Evolutionary conservation across 1,284 basidiomycete genomes (phyloP).

Genomic region (Crepidotus sp.): DNA sequence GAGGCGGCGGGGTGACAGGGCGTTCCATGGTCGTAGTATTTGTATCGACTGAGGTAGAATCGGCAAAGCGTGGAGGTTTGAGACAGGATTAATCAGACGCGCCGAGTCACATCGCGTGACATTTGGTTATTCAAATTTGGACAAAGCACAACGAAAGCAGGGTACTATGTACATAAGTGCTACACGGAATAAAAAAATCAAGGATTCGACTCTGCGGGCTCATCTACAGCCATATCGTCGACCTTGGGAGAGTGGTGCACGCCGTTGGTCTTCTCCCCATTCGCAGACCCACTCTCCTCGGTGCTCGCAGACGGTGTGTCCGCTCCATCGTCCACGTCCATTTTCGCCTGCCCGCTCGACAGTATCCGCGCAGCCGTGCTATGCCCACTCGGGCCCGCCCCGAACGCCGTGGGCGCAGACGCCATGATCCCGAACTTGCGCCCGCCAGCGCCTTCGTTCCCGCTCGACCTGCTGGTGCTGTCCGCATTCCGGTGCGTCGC

Average conservation of each 20-base stretch:
- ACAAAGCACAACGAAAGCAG: not conserved
- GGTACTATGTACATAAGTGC: too few species aligned
- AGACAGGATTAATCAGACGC: not conserved
- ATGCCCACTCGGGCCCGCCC: conserved; percentile 65
- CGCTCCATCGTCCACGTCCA: conserved; percentile 35
- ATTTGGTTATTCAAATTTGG: not conserved
- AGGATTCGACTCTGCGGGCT: conserved; percentile 4
- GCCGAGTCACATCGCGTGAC: not conserved
- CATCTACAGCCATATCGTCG: conserved; percentile 14
- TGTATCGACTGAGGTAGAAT: too few species aligned
- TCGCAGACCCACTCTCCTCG: conserved; percentile 12
- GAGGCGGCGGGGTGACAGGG: conserved; percentile 15
- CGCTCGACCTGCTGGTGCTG: conserved; percentile 31
- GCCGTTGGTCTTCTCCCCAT: conserved; percentile 11
- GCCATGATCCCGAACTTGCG: conserved; percentile 56
- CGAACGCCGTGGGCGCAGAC: conserved; percentile 60
- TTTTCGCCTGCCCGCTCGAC: conserved; percentile 26
- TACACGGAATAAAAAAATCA: conserved; percentile 10
- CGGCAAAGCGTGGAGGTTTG: too few species aligned
- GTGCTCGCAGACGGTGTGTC: conserved; percentile 20
- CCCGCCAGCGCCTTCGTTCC: conserved; percentile 30
- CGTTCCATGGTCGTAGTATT: conserved; percentile 10
- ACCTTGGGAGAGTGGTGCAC: conserved; percentile 5
- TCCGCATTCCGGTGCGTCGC: conserved; percentile 46
- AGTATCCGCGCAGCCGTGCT: conserved; percentile 44